Evolutionary conservation across 2,329 filamentous ascomycete species (phyloP).

Genomic region (Fusarium lyarnte): DNA sequence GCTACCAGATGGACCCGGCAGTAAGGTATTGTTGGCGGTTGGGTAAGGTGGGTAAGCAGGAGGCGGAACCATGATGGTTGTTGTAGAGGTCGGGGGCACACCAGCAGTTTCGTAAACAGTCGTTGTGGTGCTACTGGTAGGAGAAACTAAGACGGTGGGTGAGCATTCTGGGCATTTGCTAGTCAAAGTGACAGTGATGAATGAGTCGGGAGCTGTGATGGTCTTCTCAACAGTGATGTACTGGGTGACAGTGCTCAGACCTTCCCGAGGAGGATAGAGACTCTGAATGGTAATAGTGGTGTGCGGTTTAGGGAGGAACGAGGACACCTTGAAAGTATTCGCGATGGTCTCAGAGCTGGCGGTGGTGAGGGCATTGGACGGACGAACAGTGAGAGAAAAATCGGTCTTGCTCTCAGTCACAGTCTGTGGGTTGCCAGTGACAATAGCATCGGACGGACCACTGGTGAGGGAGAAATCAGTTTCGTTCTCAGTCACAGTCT

Average conservation of each 20-base stretch:
- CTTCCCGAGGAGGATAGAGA: constrained; percentile 36
- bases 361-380: constrained; percentile 37
- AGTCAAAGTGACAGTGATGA: constrained; percentile 42
- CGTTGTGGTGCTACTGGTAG: constrained; percentile 45
- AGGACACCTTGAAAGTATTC: constrained; percentile 33
- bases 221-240: constrained; percentile 41
- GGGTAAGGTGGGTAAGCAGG: constrained; percentile 44
- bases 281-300: constrained; percentile 46
- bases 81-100: constrained; percentile 43
- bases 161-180: constrained; percentile 19
- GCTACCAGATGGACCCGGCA: constrained; percentile 40
- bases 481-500: constrained; percentile 46
- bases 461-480: constrained; percentile 44
- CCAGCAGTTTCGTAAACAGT: constrained; percentile 47
- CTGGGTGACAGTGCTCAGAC: constrained; percentile 41
- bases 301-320: constrained; percentile 17
- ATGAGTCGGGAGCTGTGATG: constrained; percentile 36
- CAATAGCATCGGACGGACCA: constrained; percentile 44
- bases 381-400: constrained; percentile 30
- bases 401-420: constrained; percentile 43
- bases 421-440: constrained; percentile 41
- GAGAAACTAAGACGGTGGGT: constrained; percentile 23
- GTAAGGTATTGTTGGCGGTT: constrained; percentile 45
- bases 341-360: constrained; percentile 46
- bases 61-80: constrained; percentile 45